Conservation (phyloP, 768 basidiomycete genomes). For the Aureoboletus auriporus region DNA sequence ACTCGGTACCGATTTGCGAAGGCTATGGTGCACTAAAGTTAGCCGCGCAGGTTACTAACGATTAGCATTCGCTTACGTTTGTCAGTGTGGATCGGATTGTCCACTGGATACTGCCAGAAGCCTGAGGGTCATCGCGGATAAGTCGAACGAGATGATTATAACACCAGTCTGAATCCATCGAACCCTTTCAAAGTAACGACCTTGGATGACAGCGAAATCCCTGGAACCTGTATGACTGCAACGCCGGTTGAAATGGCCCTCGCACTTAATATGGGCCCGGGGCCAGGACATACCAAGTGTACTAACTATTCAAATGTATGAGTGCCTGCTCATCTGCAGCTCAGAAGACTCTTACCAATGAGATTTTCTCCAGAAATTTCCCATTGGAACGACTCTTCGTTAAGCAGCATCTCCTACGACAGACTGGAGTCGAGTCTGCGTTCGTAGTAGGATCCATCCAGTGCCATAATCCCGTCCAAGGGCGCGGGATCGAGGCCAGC, state of each 20-base stretch:
- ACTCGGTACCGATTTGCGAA: constrained; percentile 68
- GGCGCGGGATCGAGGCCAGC: constrained; percentile 58
- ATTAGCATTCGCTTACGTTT: constrained; percentile 47
- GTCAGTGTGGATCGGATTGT: constrained; percentile 55
- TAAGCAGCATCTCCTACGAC: constrained; percentile 49
- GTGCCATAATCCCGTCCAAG: constrained; percentile 59
- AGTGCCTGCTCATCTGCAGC: constrained; percentile 11
- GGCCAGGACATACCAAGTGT: constrained; percentile 48
- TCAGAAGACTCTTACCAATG: constrained; percentile 38
- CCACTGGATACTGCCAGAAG: constrained; percentile 65
- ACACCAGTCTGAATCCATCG: constrained; percentile 65
- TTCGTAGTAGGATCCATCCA: constrained; percentile 50
- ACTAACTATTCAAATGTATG: constrained; percentile 38
- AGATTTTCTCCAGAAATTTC: constrained; percentile 61
- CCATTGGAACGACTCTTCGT: constrained; percentile 66
- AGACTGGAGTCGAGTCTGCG: constrained; percentile 31
- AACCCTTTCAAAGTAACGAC: constrained; percentile 64
- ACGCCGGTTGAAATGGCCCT: not conserved
- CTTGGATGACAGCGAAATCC: constrained; percentile 53
- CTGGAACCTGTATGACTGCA: constrained; percentile 54
- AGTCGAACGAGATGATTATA: constrained; percentile 60
- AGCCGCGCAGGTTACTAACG: not conserved
- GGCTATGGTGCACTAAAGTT: constrained; percentile 38
- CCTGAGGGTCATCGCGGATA: constrained; percentile 70
- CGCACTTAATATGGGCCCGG: not conserved